Evolutionary conservation across 2,329 filamentous ascomycete genomes (phyloP).

Genomic region (Rhexocercosporidium sp.): DNA sequence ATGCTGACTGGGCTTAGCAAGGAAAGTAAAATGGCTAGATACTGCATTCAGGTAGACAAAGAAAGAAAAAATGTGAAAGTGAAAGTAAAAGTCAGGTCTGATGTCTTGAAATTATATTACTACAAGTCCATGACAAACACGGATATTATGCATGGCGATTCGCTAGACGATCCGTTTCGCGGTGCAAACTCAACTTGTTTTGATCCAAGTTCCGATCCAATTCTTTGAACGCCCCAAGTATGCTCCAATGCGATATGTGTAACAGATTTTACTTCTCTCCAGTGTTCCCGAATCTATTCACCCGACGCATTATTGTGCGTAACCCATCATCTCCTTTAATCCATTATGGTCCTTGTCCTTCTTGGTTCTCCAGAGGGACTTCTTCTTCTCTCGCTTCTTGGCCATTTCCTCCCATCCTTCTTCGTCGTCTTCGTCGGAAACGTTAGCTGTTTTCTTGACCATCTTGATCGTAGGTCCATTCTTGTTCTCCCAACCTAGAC

Average conservation of each 20-base stretch:
- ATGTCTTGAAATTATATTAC: slow-evolving; percentile 31
- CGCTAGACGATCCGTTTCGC: not conserved
- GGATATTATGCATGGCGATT: slow-evolving; percentile 1
- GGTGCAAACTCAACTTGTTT: not conserved
- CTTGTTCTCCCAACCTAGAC: slow-evolving; percentile 40
- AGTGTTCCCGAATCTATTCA: slow-evolving; percentile 23
- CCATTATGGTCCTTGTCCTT: slow-evolving; percentile 53
- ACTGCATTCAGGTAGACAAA: not conserved
- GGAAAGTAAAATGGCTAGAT: not conserved
- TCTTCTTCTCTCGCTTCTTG: slow-evolving; percentile 71
- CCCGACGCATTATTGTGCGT: slow-evolving; percentile 28
- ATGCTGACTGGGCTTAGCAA: not conserved
- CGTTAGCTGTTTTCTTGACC: slow-evolving; percentile 49
- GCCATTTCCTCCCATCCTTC: slow-evolving; percentile 74
- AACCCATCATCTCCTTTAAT: slow-evolving; percentile 41
- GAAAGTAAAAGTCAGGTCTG: not conserved
- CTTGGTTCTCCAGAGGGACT: slow-evolving; percentile 67
- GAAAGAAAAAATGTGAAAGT: not conserved
- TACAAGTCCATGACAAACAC: slow-evolving; percentile 21
- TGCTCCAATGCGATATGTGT: slow-evolving; percentile 20
- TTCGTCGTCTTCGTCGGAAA: slow-evolving; percentile 66
- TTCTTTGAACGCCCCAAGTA: slow-evolving; percentile 35
- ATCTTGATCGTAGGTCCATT: slow-evolving; percentile 50
- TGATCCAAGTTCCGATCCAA: slow-evolving; percentile 32
- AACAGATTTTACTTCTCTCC: slow-evolving; percentile 20